phyloP scores from a whole-genome alignment of 371 early-diverging fungal genomes.

The Nematocida parisii region DNA sequence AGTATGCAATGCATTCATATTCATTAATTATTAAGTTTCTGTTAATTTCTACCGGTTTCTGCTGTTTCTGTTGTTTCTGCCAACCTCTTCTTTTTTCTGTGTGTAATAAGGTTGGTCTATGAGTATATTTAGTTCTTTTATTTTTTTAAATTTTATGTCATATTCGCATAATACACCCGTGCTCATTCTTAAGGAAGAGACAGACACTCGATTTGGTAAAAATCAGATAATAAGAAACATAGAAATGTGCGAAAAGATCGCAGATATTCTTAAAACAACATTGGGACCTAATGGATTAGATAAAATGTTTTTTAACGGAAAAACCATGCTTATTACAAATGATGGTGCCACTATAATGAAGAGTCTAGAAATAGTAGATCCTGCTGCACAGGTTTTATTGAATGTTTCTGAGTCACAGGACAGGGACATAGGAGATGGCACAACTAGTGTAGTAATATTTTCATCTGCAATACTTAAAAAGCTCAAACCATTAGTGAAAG shows the following conservation, averaged over 20 bases:
- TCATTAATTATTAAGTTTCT: no score
- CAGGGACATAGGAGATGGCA: constrained; percentile 98
- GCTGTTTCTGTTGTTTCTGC: no score
- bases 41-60: no score
- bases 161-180: constrained; percentile 56
- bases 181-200: constrained; percentile 76
- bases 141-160: constrained; percentile 39
- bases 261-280: constrained; percentile 89
- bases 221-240: constrained; percentile 95
- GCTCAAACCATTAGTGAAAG: constrained; percentile 85
- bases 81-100: no score
- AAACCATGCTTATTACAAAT: constrained; percentile 91
- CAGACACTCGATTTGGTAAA: constrained; percentile 94
- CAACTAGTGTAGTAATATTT: constrained; percentile 93
- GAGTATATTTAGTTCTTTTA: neutral
- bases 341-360: constrained; percentile 99
- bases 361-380: constrained; percentile 92
- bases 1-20: no score
- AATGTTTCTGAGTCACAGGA: constrained; percentile 96
- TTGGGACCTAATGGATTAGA: constrained; percentile 99
- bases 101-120: no score
- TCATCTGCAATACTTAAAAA: constrained; percentile 90
- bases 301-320: constrained; percentile 94
- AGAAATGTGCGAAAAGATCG: constrained; percentile 85
- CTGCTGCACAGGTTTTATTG: constrained; percentile 92